phyloP scores from a whole-genome alignment of 345 rosid genomes.

The Eucalyptus sideroxylon region DNA sequence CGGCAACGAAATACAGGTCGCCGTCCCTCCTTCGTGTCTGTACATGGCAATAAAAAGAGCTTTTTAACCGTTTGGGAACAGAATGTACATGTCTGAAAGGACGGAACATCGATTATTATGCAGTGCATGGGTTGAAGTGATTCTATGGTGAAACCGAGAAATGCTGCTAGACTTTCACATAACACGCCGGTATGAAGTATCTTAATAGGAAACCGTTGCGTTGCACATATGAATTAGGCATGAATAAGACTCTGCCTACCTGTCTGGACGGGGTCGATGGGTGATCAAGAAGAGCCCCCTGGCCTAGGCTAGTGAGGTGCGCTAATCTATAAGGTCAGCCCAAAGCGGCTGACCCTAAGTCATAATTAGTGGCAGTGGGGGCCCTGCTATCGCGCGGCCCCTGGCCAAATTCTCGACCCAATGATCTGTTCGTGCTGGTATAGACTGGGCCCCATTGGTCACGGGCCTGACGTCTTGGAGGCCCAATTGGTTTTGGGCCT shows the following conservation, averaged over 20 bases:
- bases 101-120: not conserved
- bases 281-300: not conserved
- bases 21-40: not conserved
- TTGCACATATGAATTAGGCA: not conserved
- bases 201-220: not conserved
- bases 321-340: not conserved
- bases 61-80: not conserved
- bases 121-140: not conserved
- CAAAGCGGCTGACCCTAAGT: not conserved
- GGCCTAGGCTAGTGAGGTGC: not conserved
- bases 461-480: not conserved
- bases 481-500: not conserved
- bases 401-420: no score
- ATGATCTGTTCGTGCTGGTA: not conserved
- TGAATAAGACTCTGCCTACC: not conserved
- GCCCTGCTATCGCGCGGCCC: not conserved
- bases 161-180: not conserved
- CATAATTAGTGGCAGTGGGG: not conserved
- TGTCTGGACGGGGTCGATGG: not conserved
- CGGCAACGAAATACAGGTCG: not conserved
- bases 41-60: not conserved
- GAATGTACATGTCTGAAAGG: not conserved
- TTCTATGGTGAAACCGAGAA: not conserved
- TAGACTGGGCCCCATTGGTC: not conserved
- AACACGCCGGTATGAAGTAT: not conserved